Evolutionary conservation across 2,329 filamentous ascomycete genomes (phyloP).

Genomic region (Neofusicoccum ribis): DNA sequence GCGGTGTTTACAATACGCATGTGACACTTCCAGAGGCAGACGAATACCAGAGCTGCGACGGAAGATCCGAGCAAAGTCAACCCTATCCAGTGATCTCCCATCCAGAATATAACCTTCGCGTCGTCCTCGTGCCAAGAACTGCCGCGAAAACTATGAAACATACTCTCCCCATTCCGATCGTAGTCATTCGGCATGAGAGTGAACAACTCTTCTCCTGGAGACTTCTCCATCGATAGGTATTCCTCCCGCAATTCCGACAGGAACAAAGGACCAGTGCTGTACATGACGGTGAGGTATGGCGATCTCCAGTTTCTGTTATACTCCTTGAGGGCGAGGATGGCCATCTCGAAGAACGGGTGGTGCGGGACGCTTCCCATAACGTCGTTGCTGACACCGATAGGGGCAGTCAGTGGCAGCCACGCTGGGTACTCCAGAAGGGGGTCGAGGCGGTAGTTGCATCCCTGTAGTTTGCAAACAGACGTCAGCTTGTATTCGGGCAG

Average conservation of each 20-base stretch:
- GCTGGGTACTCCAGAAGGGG: conserved; percentile 25
- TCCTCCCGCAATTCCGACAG: conserved; percentile 28
- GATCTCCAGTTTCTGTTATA: conserved; percentile 27
- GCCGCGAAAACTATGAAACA: conserved; percentile 33
- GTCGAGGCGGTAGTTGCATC: conserved; percentile 22
- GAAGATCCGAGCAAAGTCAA: background rate
- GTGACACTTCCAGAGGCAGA: background rate
- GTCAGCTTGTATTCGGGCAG: background rate
- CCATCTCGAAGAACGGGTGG: conserved; percentile 27
- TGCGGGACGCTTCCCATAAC: conserved; percentile 26
- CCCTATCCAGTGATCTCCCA: conserved; percentile 17
- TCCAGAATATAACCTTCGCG: conserved; percentile 31
- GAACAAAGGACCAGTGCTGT: conserved; percentile 33
- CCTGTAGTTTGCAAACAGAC: background rate
- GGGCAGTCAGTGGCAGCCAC: conserved; percentile 27
- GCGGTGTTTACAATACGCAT: background rate
- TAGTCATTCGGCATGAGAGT: conserved; percentile 30
- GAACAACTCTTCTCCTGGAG: conserved; percentile 17
- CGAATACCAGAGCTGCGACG: background rate
- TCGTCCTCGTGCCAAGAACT: conserved; percentile 35
- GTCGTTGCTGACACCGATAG: conserved; percentile 28
- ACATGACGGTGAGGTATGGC: conserved; percentile 33
- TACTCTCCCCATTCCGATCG: conserved; percentile 32
- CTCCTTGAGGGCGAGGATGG: conserved; percentile 22
- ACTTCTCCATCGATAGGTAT: conserved; percentile 22